Percentiles rank a stretch among this genome's conserved stretches.
Evolutionary conservation across 2,329 filamentous ascomycete genomes (phyloP).

Genomic region (Aspergillus melleus): DNA sequence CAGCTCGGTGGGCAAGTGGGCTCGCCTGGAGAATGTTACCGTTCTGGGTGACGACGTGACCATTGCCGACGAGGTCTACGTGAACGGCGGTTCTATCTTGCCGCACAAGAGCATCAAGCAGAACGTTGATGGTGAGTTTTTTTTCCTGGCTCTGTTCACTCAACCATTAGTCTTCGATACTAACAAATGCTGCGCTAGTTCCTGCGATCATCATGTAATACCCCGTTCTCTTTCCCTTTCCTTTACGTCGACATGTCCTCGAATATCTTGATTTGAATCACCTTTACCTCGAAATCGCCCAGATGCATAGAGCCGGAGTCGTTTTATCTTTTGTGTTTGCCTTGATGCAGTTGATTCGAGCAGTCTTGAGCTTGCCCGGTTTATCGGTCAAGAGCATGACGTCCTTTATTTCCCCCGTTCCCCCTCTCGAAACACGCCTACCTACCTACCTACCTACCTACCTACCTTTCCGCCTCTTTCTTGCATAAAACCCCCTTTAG

Average conservation of each 20-base stretch:
- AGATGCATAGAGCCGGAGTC: conserved; percentile 42
- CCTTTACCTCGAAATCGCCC: conserved; percentile 27
- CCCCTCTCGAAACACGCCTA: conserved; percentile 9
- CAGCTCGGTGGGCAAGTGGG: conserved; percentile 93
- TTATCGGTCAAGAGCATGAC: conserved; percentile 8
- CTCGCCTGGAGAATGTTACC: conserved; percentile 95
- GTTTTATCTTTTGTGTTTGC: conserved; percentile 28
- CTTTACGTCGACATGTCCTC: conserved; percentile 31
- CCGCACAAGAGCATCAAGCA: conserved; percentile 99
- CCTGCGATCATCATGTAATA: conserved; percentile 53
- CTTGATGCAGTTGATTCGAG: conserved; percentile 12
- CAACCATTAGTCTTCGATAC: background rate
- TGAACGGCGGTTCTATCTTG: conserved; percentile 92
- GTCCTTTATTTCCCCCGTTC: conserved; percentile 12
- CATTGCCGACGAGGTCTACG: conserved; percentile 97
- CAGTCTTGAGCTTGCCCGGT: conserved; percentile 6
- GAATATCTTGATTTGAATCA: conserved; percentile 21
- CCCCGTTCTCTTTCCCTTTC: conserved; percentile 18
- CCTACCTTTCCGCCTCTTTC: background rate
- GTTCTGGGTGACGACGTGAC: conserved; percentile 97
- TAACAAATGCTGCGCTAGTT: conserved; percentile 30
- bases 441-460: background rate
- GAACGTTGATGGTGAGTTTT: conserved; percentile 77
- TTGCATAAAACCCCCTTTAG: conserved; percentile 17
- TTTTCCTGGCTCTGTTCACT: background rate